These are phyloP conservation scores for Fusarium luffae DNA, from an alignment of 2,329 filamentous ascomycete genomes.

Conservation along the genomic window DNA sequence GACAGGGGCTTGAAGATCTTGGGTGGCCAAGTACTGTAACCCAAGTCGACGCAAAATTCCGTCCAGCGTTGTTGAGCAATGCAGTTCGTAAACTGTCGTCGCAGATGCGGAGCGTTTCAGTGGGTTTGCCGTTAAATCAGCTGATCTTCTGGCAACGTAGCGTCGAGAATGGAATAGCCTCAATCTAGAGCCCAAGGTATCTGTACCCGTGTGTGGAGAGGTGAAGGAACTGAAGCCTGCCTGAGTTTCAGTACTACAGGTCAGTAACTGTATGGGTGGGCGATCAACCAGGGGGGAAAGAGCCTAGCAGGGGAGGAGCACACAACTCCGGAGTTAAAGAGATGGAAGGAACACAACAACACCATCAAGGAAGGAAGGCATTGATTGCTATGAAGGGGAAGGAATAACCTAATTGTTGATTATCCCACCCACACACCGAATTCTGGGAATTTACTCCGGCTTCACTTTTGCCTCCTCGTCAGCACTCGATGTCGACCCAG, in stretches of 20 bases:
- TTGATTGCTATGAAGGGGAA: neutral
- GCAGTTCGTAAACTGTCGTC: slow-evolving; percentile 17
- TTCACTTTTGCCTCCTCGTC: neutral
- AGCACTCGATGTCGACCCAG: neutral
- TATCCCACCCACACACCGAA: neutral
- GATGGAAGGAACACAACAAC: slow-evolving; percentile 10
- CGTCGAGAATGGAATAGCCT: slow-evolving; percentile 9
- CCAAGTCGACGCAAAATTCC: slow-evolving; percentile 44
- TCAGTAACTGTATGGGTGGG: neutral
- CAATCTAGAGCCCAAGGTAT: slow-evolving; percentile 13
- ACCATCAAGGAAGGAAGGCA: neutral
- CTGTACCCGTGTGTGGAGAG: neutral
- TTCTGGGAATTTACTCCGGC: neutral
- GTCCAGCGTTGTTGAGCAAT: slow-evolving; percentile 37
- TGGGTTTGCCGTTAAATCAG: slow-evolving; percentile 18
- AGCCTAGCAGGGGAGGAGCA: slow-evolving; percentile 5
- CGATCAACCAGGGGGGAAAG: slow-evolving; percentile 4
- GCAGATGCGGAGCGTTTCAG: slow-evolving; percentile 14
- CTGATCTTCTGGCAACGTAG: slow-evolving; percentile 21
- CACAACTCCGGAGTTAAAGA: neutral
- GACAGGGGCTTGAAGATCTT: slow-evolving; percentile 22
- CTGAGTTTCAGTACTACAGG: slow-evolving; percentile 16
- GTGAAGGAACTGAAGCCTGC: slow-evolving; percentile 9
- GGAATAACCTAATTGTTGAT: neutral
- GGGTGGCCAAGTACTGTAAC: slow-evolving; percentile 27